Base-by-base conservation (phyloP, 176 grass and related monocot genomes). In the Bolboschoenus planiculmis region DNA sequence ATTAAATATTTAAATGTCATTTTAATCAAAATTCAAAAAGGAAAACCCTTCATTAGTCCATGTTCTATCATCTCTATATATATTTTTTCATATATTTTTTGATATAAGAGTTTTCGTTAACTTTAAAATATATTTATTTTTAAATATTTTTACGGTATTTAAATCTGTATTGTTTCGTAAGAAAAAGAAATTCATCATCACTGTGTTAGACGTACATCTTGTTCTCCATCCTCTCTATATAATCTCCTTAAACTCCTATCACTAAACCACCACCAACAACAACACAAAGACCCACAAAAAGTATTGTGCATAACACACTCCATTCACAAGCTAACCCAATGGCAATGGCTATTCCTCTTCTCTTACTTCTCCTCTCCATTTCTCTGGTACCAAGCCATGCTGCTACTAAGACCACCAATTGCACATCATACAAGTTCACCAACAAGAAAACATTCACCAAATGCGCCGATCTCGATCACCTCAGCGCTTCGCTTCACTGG, bases 401-500 rank as follows among this genome's bases (percentile, higher is more conserved):
- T 10, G 78, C 71, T 35, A 70, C 65, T 29, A 21, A 14, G 0
- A 80, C 56, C 13, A 53, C 31, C 0, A 24, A 21, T 14, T 92
- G 92, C 84, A 40, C 71, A 15, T 78, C 87, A 0, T 72, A 84
- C 81, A 43, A 58, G 13, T 91, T 94, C 84, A 59, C 85, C 6
- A 33, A 30, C 56, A 92, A 84, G 84, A 71, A 83, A 13, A 77
- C 57, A 1, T 96, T 84, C 87, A 83, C 64, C 57, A 23, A 90
- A 15, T 96, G 93, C 90, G 80, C n/a, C 66, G 83, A 88, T 63
- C 90, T 96, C 20, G 78, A 83, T 0, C 86, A 40, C 46, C 86
- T 96, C n/a, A 73, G 77, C 4, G 79, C 93, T 63, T 89, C 88
- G 3, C 48, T 96, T 40, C 93, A 92, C 83, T 96, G 88, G 88